phyloP scores from a whole-genome alignment of 306 rosid genomes.

The Pueraria montana region DNA sequence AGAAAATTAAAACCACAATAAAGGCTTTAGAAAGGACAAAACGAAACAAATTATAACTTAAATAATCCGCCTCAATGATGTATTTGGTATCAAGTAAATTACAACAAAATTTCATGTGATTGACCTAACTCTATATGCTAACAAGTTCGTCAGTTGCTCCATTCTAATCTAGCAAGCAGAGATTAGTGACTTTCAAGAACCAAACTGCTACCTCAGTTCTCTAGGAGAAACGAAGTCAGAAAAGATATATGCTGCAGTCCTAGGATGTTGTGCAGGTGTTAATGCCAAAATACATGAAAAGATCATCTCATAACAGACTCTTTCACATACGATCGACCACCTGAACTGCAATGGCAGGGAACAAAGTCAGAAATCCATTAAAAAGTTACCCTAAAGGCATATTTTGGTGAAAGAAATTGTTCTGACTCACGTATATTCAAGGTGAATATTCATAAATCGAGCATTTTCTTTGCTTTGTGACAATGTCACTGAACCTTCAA shows the following conservation, averaged over 20 bases:
- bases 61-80: constrained; percentile 7
- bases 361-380: constrained; percentile 39
- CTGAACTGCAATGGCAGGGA: constrained; percentile 75
- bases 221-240: constrained; percentile 46
- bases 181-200: constrained; percentile 47
- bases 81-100: constrained; percentile 38
- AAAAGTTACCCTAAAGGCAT: neutral
- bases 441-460: constrained; percentile 98
- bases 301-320: constrained; percentile 96
- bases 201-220: constrained; percentile 36
- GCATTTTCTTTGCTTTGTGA: constrained; percentile 95
- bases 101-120: constrained; percentile 56
- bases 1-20: constrained; percentile 15
- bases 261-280: constrained; percentile 17
- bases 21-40: neutral
- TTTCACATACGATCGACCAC: constrained; percentile 88
- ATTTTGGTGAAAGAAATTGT: neutral
- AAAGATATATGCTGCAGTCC: constrained; percentile 41
- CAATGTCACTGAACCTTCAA: constrained; percentile 87
- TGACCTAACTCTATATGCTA: constrained; percentile 45
- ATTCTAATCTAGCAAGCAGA: constrained; percentile 54
- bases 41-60: constrained; percentile 33
- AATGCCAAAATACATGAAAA: constrained; percentile 1
- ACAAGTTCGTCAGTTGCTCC: constrained; percentile 40
- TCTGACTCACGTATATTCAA: constrained; percentile 86